phyloP scores from a whole-genome alignment of 768 basidiomycete genomes.

The Phylloporus sp. region DNA sequence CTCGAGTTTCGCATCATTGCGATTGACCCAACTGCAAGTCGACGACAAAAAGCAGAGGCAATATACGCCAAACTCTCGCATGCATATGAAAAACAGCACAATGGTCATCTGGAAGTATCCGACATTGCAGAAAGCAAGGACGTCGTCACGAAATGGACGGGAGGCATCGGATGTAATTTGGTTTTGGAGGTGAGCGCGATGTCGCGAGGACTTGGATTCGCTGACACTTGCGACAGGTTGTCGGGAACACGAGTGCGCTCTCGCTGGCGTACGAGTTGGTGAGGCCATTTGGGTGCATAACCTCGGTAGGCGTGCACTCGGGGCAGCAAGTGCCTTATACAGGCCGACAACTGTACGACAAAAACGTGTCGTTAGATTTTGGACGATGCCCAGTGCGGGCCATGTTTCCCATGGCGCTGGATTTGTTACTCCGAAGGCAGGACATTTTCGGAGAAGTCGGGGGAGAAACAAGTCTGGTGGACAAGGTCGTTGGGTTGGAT shows the following conservation, averaged over 20 bases:
- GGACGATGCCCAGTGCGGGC: conserved; percentile 78
- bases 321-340: conserved; percentile 50
- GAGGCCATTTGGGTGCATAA: conserved; percentile 68
- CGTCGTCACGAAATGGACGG: conserved; percentile 48
- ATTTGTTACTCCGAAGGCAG: conserved; percentile 61
- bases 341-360: conserved; percentile 57
- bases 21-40: conserved; percentile 53
- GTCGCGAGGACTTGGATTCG: neutral
- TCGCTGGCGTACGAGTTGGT: conserved; percentile 65
- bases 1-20: conserved; percentile 54
- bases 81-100: conserved; percentile 23
- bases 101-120: conserved; percentile 46
- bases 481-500: conserved; percentile 57
- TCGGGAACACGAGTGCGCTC: conserved; percentile 62
- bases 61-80: conserved; percentile 51
- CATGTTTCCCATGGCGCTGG: conserved; percentile 68
- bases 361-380: conserved; percentile 76
- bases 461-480: conserved; percentile 55
- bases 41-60: conserved; percentile 55
- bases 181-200: conserved; percentile 55
- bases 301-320: conserved; percentile 71
- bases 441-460: conserved; percentile 75
- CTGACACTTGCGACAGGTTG: conserved; percentile 42
- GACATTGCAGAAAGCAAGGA: conserved; percentile 49
- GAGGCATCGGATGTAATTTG: conserved; percentile 53